Base-by-base conservation (phyloP, 208 protist genomes). In the Naegleria lovaniensis region DNA sequence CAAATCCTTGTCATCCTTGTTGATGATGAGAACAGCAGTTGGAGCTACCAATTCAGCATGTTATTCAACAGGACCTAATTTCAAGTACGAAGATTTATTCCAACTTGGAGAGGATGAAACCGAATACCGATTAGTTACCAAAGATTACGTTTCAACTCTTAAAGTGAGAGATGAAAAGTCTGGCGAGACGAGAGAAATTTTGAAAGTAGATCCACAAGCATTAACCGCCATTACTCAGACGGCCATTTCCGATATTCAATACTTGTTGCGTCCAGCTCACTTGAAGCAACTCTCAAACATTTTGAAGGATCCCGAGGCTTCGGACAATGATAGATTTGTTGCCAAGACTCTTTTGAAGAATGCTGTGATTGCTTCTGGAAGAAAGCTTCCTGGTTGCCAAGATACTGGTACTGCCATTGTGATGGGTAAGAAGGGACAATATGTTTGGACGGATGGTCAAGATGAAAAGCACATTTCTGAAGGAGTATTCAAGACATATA, bases 321-420 rank as follows among this genome's bases (percentile, higher is more conserved):
- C 95, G 36, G 93, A 97, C 91, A 99, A 99, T 93, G 98, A 99
- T 92, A 94, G 95, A 52, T 99, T 99, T 91, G 98, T 99, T 19
- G 97, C 97, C n/a, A 92, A 98, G 79, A 95, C 98, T 93, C 93
- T 99, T 51, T 95, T 99, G 39, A 98, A 99, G 93, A 99, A 99
- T 93, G 97, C 98, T 16, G 97, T 97, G 93, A 98, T 99, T 92
- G 95, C 98, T 38, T 93, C 96, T 1, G 96, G 91, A 22, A 94
- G 96, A 75, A 93, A 97, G 75, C 96, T 98, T 19, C 97, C 97
- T 29, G 94, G 95, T 55, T 98, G 97, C 94, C 98, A 99, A 94
- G 98, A 99, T 93, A 99, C 98, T 9, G 98, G 98, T 88, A 99
- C 97, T 43, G 97, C 97, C 22, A 99, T 99, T 94, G 95, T 98